Evolutionary conservation across 2,329 filamentous ascomycete species (phyloP), one percentile per base, ranked within the genome.

Genomic region (Chrysosporium queenslandicum): DNA sequence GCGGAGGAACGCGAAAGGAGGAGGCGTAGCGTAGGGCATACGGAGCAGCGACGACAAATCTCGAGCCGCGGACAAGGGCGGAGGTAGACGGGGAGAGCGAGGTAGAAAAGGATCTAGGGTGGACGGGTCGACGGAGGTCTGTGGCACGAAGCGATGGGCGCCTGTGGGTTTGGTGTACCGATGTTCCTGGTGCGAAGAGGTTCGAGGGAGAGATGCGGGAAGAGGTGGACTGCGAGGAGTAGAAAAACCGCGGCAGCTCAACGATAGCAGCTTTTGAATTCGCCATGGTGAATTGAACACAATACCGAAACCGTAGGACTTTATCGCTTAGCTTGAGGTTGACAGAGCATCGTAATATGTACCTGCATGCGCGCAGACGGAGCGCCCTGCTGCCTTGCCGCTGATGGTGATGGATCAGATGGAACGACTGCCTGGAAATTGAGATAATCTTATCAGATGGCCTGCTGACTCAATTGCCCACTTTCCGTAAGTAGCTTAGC

Each of bases 171-270:
- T 30, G 40, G 29, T 27, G 36, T 14, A 29, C 37, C 2, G 49
- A 45, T 4, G 29, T 12, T 16, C 29, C 32, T 5, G 43, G 41
- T 34, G 34, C 43, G 27, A 27, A 29, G 29, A 53, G 43, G 18
- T 47, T 41, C n/a, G 47, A 50, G 16, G 47, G 47, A 16, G n/a
- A 20, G 29, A 42, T 42, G 12, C 47, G 47, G 11, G 47, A 50
- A 29, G 43, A 41, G 6, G 32, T 23, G 14, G 50, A 20, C 29
- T 53, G 34, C 5, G 53, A 50, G 25, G 53, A 47, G 40, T 71
- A 63, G 29, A 73, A 61, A 51, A 66, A 69, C 41, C 70, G 70
- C 41, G 71, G 70, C n/a, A 71, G 62, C 55, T 71, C 70, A 21
- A 63, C 63, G 57, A 73, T n/a, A n/a, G n/a, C 64, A 7, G 66